Evolutionary conservation across 73 alveolate species (phyloP).

Genomic region (Effrenium voratum): DNA sequence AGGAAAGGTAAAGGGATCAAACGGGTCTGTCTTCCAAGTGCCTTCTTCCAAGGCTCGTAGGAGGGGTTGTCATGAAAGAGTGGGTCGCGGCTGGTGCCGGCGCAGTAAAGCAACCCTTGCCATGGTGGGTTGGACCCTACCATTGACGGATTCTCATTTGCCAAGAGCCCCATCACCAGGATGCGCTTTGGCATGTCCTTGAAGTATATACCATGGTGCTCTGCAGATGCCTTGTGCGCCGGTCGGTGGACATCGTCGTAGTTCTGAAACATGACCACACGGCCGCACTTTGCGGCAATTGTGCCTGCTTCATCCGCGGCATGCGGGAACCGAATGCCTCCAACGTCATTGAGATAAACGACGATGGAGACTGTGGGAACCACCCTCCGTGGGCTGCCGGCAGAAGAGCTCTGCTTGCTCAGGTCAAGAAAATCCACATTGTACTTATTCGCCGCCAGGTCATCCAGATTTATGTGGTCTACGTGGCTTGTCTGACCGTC

Average conservation of each 20-base stretch:
- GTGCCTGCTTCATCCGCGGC: background rate
- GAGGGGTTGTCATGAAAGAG: background rate
- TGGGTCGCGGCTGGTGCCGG: background rate
- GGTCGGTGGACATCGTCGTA: constrained; percentile 10
- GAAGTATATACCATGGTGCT: background rate
- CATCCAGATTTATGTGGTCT: constrained; percentile 13
- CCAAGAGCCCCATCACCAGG: background rate
- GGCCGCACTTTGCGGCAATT: constrained; percentile 18
- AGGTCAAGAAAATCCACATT: background rate
- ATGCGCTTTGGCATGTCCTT: background rate
- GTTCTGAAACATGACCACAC: constrained; percentile 12
- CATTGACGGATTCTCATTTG: background rate
- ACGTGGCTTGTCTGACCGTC: constrained; percentile 8
- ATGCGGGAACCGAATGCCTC: constrained; percentile 8
- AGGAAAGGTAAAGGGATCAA: too few relatives aligned
- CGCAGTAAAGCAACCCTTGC: background rate
- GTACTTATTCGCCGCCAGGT: background rate
- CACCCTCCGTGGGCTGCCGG: background rate
- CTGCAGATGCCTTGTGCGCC: background rate
- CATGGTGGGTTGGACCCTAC: background rate
- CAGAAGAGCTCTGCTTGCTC: background rate
- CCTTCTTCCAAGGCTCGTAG: background rate
- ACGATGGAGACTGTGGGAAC: constrained; percentile 3
- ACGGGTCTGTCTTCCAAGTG: too few relatives aligned
- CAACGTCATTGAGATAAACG: background rate